A percentile compares a stretch with the other conserved stretches of the same genome.
phyloP scores from a whole-genome alignment of 345 rosid species.

The Mercurialis annua region DNA sequence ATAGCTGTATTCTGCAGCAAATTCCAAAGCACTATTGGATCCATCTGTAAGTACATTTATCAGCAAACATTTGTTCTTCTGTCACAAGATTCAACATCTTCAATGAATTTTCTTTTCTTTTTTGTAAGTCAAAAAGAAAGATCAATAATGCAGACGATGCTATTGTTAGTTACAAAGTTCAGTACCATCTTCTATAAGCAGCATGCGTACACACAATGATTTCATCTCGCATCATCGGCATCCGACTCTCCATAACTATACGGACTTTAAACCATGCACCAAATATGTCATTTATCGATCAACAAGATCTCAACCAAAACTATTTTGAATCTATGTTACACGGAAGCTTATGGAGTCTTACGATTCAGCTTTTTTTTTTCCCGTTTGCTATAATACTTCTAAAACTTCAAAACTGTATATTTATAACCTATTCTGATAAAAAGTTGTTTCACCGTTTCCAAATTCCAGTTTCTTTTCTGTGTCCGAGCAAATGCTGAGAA shows the following conservation, averaged over 20 bases:
- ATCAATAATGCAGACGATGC: background rate
- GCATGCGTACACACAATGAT: conserved; percentile 4
- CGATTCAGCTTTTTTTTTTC: no score
- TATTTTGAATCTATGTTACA: background rate
- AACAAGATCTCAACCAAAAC: background rate
- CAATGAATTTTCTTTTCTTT: background rate
- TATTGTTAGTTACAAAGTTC: conserved; percentile 10
- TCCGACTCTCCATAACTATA: background rate
- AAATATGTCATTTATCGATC: background rate
- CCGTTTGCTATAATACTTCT: no score
- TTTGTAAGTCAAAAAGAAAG: background rate
- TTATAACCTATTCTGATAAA: no score
- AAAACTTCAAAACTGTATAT: no score
- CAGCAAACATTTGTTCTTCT: background rate
- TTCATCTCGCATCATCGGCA: conserved; percentile 1
- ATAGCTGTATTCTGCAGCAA: background rate
- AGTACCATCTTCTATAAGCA: background rate
- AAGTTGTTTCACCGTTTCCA: no score
- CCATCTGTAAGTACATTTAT: background rate
- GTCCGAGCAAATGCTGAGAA: no score
- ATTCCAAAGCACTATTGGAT: background rate
- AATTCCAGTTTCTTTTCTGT: no score
- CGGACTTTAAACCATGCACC: background rate
- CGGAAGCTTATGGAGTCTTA: no score
- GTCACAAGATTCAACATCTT: background rate